Base-by-base conservation (phyloP, 352 stramenopile species). In the Aphanomyces euteiches region DNA sequence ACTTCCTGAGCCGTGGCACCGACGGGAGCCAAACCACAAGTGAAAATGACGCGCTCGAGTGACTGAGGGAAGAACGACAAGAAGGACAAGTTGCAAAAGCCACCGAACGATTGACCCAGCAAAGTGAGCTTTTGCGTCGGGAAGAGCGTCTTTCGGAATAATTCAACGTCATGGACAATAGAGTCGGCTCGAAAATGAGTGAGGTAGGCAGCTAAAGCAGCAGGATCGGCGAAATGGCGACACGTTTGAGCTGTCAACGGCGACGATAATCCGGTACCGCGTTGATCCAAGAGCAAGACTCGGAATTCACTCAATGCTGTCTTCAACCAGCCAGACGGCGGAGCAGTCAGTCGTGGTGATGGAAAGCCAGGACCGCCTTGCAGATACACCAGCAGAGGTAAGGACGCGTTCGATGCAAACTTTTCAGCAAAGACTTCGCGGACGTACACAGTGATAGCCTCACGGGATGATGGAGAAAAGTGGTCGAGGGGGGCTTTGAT, bases 51-150 rank as follows among this genome's bases (percentile, higher is more conserved):
- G 77, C 39, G 87, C 71, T 73, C 72, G 74, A 5, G 77, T 75
- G 43, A 81, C 75, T 74, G 78, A 54, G 37, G 65, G 19, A 60
- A 87, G 73, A 47, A 74, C 72, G 83, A 91, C 4, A 93, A 60
- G 67, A 90, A 91, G 2, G 79, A 82, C 73, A 88, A 82, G 1
- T 86, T 74, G 69, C 82, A 90, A 72, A 93, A 93, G 7, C 85
- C 85, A 54, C 85, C 85, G 74, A 82, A 93, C 12, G 74, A 84
- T 74, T 93, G 85, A 21, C 85, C 85, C 7, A 93, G 67, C 8
- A 70, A 40, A 2, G 50, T 70, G 10, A 70, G 64, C 13, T 60
- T 70, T 37, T 63, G 50, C n/a, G 8, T 19, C 7, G 64, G 64
- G 21, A 87, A 57, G 36, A 90, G 73, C 19, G 75, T 78, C n/a